Evolutionary conservation across 1,284 basidiomycete genomes (phyloP), one percentile per base, ranked within the genome.

Genomic region (Ceratobasidium sp.): DNA sequence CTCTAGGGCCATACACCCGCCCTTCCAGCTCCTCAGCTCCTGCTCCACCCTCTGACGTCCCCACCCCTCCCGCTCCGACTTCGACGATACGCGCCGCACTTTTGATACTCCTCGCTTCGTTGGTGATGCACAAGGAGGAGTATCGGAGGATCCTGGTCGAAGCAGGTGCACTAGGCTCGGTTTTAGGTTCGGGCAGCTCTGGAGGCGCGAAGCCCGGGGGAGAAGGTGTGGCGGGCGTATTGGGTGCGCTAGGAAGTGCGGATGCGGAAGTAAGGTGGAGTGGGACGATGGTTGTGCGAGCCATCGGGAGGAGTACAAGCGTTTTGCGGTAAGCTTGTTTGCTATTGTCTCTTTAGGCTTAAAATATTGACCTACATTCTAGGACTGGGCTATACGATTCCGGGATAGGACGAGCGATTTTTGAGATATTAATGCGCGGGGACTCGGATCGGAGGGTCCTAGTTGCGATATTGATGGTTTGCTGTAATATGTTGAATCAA

Each of bases 311-410:
- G 28, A 76, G 73, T 42, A 76, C 63, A 39, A 58, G 73, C 23
- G 73, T 76, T 15, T 63, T 76, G 51, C 28, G 73, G 73, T 67
- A 66, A 33, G 33, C 4, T 33, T 1, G 33, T 33, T 33, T 33
- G 4, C 33, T 33, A 33, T 33, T 33, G 1, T 33, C 33, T 33
- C 2, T 4, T 33, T 4, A 4, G 2, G 33, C 33, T 33, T 33
- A 4, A 33, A 33, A 2, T 40, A 6, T 42, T 42, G 1, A 40
- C 46, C 13, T 15, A 18, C 33, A 5, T 1, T 28, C 33, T 4
- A 76, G 73, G 18, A 76, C 73, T 18, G 73, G 63, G 49, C 58
- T 76, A 28, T 67, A 76, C 26, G 73, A 76, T n/a, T 76, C 73
- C 23, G 73, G 73, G 40, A 76, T 76, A 39, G 72, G 72, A 18